Conservation (phyloP, 1,284 basidiomycete genomes). For the Tilletia indica region DNA sequence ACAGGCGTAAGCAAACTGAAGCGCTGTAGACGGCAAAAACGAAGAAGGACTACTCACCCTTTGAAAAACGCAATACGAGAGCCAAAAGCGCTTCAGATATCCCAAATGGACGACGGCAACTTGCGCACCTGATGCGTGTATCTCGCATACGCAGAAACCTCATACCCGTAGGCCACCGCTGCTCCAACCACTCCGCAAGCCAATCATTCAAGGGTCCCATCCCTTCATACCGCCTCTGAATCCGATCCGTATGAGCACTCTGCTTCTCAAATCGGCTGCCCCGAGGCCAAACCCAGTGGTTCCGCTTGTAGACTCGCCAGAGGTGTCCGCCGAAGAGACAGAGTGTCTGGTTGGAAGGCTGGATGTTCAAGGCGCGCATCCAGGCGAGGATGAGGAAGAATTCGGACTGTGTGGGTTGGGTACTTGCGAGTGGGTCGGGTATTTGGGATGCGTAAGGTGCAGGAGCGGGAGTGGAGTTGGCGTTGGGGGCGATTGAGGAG, state of each 20-base stretch:
- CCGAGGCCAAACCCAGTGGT: not conserved
- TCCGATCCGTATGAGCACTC: too few species aligned
- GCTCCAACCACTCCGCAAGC: constrained; percentile 4
- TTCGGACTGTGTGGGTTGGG: constrained; percentile 1
- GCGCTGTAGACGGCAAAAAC: too few species aligned
- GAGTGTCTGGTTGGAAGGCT: constrained; percentile 11
- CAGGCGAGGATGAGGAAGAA: not conserved
- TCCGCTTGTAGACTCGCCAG: not conserved
- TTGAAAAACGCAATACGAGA: too few species aligned
- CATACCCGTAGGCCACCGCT: constrained; percentile 4
- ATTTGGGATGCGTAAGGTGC: not conserved
- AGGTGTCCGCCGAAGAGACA: not conserved
- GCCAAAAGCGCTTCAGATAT: not conserved
- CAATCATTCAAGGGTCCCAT: not conserved
- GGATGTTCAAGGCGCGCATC: constrained; percentile 1
- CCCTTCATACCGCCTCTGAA: not conserved
- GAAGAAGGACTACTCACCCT: too few species aligned
- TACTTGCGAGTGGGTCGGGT: not conserved
- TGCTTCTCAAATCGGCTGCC: not conserved
- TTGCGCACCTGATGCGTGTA: not conserved
- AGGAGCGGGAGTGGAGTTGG: not conserved
- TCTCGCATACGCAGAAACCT: not conserved
- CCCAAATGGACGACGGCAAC: not conserved
- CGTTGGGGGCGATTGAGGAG: not conserved
- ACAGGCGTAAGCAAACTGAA: too few species aligned